These are phyloP conservation scores for Colletotrichum caudatum DNA, from an alignment of 2,329 filamentous ascomycete genomes.

Conservation along the genomic window DNA sequence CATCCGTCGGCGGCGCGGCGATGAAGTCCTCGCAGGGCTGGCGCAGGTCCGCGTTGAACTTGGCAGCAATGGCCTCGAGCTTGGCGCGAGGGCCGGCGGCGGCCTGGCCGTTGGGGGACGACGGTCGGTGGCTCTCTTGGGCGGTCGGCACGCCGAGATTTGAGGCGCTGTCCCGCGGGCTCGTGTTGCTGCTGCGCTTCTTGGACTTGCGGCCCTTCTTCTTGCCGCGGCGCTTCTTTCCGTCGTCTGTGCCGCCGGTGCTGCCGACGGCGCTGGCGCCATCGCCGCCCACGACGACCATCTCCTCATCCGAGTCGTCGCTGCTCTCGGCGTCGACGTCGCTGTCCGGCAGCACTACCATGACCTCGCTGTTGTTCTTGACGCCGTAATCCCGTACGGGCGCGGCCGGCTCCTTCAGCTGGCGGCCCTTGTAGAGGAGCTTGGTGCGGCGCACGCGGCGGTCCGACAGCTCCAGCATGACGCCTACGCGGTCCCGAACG, in stretches of 20 bases:
- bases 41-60: slow-evolving; percentile 74
- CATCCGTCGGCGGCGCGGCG: slow-evolving; percentile 71
- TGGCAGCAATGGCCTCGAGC: slow-evolving; percentile 72
- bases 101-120: slow-evolving; percentile 50
- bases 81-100: slow-evolving; percentile 65
- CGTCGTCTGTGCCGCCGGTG: slow-evolving; percentile 45
- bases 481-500: slow-evolving; percentile 74
- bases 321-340: slow-evolving; percentile 54
- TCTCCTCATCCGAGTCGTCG: slow-evolving; percentile 57
- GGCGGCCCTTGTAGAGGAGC: slow-evolving; percentile 79
- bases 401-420: slow-evolving; percentile 73
- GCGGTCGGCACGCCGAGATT: slow-evolving; percentile 49
- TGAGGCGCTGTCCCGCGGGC: slow-evolving; percentile 58
- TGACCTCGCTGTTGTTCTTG: slow-evolving; percentile 70
- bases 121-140: slow-evolving; percentile 52
- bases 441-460: slow-evolving; percentile 67
- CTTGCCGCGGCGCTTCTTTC: slow-evolving; percentile 54
- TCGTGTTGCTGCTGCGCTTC: slow-evolving; percentile 52
- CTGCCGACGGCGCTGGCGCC: slow-evolving; percentile 47
- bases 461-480: slow-evolving; percentile 73
- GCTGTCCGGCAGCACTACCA: slow-evolving; percentile 60
- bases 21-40: slow-evolving; percentile 74
- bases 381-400: slow-evolving; percentile 71
- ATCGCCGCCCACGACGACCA: slow-evolving; percentile 61
- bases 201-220: slow-evolving; percentile 51